Evolutionary conservation across 768 basidiomycete genomes (phyloP).

Genomic region (Rubroboletus pulcherrimus): DNA sequence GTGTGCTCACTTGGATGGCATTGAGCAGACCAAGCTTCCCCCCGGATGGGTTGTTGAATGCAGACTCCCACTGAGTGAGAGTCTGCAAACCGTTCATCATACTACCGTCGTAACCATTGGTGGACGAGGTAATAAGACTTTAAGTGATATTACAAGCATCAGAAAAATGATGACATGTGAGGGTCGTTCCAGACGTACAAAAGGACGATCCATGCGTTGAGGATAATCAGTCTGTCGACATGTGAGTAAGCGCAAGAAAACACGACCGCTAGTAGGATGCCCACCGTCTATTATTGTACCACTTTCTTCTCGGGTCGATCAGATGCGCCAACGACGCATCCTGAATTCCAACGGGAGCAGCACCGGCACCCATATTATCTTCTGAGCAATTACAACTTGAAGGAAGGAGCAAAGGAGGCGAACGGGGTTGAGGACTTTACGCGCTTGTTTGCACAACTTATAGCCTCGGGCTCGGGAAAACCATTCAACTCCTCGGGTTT

Average conservation of each 20-base stretch:
- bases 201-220: slow-evolving; percentile 69
- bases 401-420: neutral
- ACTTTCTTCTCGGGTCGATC: slow-evolving; percentile 61
- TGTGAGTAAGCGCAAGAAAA: neutral
- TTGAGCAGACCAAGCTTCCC: slow-evolving; percentile 64
- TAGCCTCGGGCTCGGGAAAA: slow-evolving; percentile 11
- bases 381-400: neutral
- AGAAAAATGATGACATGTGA: neutral
- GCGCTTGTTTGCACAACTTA: neutral
- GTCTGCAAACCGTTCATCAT: slow-evolving; percentile 82
- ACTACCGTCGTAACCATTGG: slow-evolving; percentile 72
- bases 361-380: slow-evolving; percentile 51
- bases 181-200: slow-evolving; percentile 39
- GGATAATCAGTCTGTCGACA: slow-evolving; percentile 46
- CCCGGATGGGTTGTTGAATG: slow-evolving; percentile 57
- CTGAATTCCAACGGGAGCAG: slow-evolving; percentile 28
- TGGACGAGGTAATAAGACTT: slow-evolving; percentile 72
- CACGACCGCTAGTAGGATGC: slow-evolving; percentile 3
- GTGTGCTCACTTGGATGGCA: slow-evolving; percentile 59
- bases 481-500: neutral
- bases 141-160: neutral
- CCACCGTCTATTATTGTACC: slow-evolving; percentile 77
- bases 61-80: slow-evolving; percentile 56
- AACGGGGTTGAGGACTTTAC: slow-evolving; percentile 21
- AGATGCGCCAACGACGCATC: slow-evolving; percentile 47